Percentiles rank a stretch among this genome's conserved stretches.
Conservation (phyloP, 2,329 filamentous ascomycete species). For the Amphichorda felina region DNA sequence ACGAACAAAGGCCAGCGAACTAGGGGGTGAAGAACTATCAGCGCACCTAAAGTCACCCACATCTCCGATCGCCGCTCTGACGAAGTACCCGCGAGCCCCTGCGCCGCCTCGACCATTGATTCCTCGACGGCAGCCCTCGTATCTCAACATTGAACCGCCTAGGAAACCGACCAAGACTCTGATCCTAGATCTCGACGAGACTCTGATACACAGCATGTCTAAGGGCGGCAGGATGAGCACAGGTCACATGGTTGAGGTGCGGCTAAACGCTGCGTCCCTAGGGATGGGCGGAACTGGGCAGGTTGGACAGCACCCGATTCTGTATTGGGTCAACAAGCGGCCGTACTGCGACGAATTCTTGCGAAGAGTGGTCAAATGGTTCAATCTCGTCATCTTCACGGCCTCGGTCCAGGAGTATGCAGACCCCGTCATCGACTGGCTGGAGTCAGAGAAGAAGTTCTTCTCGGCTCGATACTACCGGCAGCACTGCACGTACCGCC, state of each 20-base stretch:
- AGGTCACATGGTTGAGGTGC: conserved; percentile 98
- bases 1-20: conserved; percentile 26
- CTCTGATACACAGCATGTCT: conserved; percentile 93
- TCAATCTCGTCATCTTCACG: conserved; percentile 92
- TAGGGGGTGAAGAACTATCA: conserved; percentile 41
- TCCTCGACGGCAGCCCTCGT: conserved; percentile 80
- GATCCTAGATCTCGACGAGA: conserved; percentile 93
- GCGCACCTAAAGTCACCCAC: conserved; percentile 89
- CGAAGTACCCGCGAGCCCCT: conserved; percentile 82
- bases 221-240: conserved; percentile 93
- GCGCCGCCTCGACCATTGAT: conserved; percentile 83
- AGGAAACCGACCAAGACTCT: conserved; percentile 73
- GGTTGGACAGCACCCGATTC: conserved; percentile 67
- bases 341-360: conserved; percentile 96
- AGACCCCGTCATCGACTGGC: conserved; percentile 96
- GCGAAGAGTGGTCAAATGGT: conserved; percentile 90
- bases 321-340: conserved; percentile 98
- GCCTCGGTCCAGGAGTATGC: conserved; percentile 97
- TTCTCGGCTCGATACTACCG: conserved; percentile 90
- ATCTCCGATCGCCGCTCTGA: conserved; percentile 65
- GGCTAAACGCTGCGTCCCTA: conserved; percentile 62
- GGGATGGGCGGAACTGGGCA: conserved; percentile 42
- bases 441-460: conserved; percentile 93
- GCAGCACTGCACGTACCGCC: conserved; percentile 91
- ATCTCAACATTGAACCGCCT: conserved; percentile 50